A percentile compares a stretch with the other conserved stretches of the same genome.
These are phyloP conservation scores for Elsinoe fawcettii DNA, from an alignment of 2,329 filamentous ascomycete species.

Conservation along the genomic window DNA sequence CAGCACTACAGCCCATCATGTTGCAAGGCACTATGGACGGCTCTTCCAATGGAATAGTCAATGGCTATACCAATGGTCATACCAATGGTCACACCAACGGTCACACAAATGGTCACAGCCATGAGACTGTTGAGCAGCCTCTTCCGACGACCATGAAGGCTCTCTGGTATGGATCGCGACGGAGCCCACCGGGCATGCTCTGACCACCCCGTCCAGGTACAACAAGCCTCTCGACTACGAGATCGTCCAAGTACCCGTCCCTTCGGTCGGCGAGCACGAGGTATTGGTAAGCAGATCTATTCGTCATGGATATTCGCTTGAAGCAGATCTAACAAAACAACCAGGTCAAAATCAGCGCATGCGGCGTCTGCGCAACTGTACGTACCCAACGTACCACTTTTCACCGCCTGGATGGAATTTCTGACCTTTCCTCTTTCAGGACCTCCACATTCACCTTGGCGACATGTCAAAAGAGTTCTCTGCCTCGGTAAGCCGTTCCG, in stretches of 20 bases:
- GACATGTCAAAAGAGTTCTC: conserved; percentile 45
- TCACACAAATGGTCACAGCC: not conserved
- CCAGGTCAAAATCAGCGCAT: conserved; percentile 17
- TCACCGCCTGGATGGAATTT: conserved; percentile 2
- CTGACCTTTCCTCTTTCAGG: conserved; percentile 18
- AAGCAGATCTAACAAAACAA: not conserved
- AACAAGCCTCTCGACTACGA: conserved; percentile 14
- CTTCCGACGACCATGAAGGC: conserved; percentile 16
- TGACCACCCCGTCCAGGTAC: conserved; percentile 13
- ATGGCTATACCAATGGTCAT: not conserved
- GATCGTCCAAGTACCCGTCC: conserved; percentile 16
- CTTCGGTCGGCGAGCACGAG: conserved; percentile 14
- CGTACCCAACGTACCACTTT: conserved; percentile 3
- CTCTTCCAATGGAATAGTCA: not conserved
- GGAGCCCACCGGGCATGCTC: not conserved
- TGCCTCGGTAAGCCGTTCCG: conserved; percentile 18
- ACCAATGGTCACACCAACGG: not conserved
- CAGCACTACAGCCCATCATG: not conserved
- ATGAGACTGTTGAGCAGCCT: not conserved
- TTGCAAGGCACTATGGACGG: conserved; percentile 12
- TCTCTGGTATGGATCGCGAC: conserved; percentile 7
- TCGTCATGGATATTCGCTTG: not conserved
- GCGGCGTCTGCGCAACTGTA: conserved; percentile 18
- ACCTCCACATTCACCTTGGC: conserved; percentile 57
- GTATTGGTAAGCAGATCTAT: conserved; percentile 15